Evolutionary conservation across 176 grass and related monocot genomes (phyloP).

Genomic region (Puccinellia tenuiflora): DNA sequence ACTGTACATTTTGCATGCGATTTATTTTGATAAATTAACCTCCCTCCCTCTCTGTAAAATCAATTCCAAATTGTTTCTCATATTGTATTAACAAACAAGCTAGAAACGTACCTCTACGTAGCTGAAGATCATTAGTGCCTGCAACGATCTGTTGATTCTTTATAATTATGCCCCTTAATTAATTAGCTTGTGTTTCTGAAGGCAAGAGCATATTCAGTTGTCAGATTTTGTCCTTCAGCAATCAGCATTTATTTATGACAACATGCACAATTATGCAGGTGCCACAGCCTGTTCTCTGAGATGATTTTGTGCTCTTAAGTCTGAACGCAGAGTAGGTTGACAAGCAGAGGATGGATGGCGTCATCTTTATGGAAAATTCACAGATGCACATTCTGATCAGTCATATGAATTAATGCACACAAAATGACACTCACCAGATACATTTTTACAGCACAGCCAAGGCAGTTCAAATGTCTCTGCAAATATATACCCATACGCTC

Average conservation of each 20-base stretch:
- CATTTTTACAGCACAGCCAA: slow-evolving; percentile 11
- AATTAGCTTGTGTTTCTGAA: neutral
- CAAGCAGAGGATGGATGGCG: neutral
- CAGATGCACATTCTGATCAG: neutral
- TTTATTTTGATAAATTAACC: neutral
- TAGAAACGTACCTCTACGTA: neutral
- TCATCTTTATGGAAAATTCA: slow-evolving; percentile 8
- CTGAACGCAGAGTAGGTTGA: neutral
- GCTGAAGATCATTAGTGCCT: neutral
- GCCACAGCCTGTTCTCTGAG: neutral
- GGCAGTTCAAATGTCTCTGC: slow-evolving; percentile 30
- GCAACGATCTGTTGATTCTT: neutral
- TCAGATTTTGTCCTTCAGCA: neutral
- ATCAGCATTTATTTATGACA: slow-evolving; percentile 7
- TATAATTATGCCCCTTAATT: neutral
- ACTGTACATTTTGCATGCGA: neutral
- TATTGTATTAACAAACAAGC: neutral
- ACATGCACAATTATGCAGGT: neutral
- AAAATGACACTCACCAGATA: slow-evolving; percentile 12
- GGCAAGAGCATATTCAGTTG: neutral
- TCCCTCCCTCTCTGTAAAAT: neutral
- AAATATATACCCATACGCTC: neutral
- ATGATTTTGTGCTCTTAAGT: neutral
- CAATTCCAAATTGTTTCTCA: neutral
- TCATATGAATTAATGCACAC: neutral